A percentile compares a stretch with the other conserved stretches of the same genome.
These are phyloP conservation scores for Globisporangium camurandrum DNA, from an alignment of 352 stramenopile species.

Conservation along the genomic window DNA sequence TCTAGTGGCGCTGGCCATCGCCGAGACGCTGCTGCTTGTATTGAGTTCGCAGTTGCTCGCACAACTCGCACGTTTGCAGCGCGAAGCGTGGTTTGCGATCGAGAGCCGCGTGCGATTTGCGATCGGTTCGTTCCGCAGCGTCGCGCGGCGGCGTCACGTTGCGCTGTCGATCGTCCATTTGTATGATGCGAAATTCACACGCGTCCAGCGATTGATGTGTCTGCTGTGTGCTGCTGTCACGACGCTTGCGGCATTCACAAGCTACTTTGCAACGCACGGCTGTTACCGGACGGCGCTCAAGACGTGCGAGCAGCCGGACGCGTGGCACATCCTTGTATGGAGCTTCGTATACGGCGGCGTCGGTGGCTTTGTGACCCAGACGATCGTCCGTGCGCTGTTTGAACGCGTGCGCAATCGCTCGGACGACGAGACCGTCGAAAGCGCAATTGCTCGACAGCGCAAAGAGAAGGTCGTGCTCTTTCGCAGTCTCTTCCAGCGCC, in stretches of 20 bases:
- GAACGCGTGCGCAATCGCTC: slow-evolving; percentile 52
- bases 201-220: slow-evolving; percentile 39
- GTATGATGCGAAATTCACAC: slow-evolving; percentile 59
- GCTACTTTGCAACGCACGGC: slow-evolving; percentile 44
- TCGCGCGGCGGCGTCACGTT: slow-evolving; percentile 35
- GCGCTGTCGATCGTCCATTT: slow-evolving; percentile 33
- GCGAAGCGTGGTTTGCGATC: slow-evolving; percentile 36
- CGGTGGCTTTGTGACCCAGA: slow-evolving; percentile 34
- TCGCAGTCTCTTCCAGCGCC: slow-evolving; percentile 22
- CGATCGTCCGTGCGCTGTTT: slow-evolving; percentile 27
- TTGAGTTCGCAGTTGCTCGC: slow-evolving; percentile 20
- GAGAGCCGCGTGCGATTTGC: slow-evolving; percentile 49
- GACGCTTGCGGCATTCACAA: slow-evolving; percentile 36
- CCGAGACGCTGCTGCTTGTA: slow-evolving; percentile 21
- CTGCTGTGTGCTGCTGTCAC: slow-evolving; percentile 36
- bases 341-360: slow-evolving; percentile 50
- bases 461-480: slow-evolving; percentile 78
- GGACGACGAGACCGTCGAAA: slow-evolving; percentile 51
- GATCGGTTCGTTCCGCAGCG: slow-evolving; percentile 35
- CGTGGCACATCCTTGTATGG: slow-evolving; percentile 34
- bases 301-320: slow-evolving; percentile 47
- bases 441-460: slow-evolving; percentile 42
- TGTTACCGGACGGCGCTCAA: slow-evolving; percentile 54
- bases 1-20: slow-evolving; percentile 23
- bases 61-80: slow-evolving; percentile 22